Evolutionary conservation across 257 asterid genomes (phyloP), one percentile per base, ranked within the genome.

Genomic region (Nicotiana paniculata): DNA sequence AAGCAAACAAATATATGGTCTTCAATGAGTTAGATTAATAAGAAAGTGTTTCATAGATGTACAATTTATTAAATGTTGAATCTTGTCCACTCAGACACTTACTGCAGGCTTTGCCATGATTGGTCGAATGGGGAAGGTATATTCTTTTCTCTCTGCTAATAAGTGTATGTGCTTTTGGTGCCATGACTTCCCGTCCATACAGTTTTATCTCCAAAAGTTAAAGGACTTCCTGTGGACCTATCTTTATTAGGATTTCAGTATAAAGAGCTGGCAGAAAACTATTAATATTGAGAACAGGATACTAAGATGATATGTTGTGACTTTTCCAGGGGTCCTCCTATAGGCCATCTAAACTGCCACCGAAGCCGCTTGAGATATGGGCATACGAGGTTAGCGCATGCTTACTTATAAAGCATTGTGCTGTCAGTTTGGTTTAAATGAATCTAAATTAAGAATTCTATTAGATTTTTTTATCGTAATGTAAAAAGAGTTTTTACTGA

Each of bases 71-170:
- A 32, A 78, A 81, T 30, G 13, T 86, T 70, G 65, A 74, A 80
- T 80, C 61, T 32, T 81, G 83, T 77, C 81, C 79, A 65, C 79
- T 75, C 83, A 93, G 98, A 92, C 95, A 80, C 83, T 95, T 74
- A 89, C 97, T 28, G 97, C 86, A 83, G 98, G 99, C 64, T 89
- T 95, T 82, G 99, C 99, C 54, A 88, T 93, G 97, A 93, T 95
- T 84, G 99, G 95, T 81, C 97, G 98, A 79, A 81, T 90, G 89
- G 99, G 97, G 39, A 96, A 86, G 99, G 98, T 95, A 86, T 63
- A 16, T 11, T 13, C 79, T 72, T 82, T 74, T 48, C 18, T 61
- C 70, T 79, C 35, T 35, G 26, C 82, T 79, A 7, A 24, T 67
- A 55, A 12, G 12, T 75, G 61, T 82, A 37, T 77, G 21, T 61